A percentile compares a stretch with the other conserved stretches of the same genome.
These are phyloP conservation scores for Chytriomyces sp. DNA, from an alignment of 192 early-diverging fungal species.

Conservation along the genomic window DNA sequence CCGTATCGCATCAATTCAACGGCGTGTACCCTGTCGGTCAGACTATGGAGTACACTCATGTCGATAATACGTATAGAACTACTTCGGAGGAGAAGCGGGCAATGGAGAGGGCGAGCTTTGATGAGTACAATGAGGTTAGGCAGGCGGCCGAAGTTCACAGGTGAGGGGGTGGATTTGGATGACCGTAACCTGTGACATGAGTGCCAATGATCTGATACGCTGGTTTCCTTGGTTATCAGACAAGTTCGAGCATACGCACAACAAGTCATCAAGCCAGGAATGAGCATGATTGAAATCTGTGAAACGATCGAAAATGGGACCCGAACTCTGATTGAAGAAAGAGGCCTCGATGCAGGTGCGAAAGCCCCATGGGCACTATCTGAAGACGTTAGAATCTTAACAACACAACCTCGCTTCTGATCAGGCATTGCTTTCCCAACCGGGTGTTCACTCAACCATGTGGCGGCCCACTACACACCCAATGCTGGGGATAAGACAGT, in stretches of 20 bases:
- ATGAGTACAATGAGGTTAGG: constrained; percentile 82
- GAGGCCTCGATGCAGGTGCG: constrained; percentile 73
- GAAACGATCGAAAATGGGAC: constrained; percentile 96
- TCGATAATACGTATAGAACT: constrained; percentile 81
- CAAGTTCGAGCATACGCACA: constrained; percentile 83
- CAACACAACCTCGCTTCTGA: neutral
- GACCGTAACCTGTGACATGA: too few relatives aligned
- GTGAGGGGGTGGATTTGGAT: neutral
- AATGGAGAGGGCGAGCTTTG: constrained; percentile 72
- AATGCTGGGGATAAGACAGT: constrained; percentile 96
- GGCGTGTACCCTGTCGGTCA: constrained; percentile 85
- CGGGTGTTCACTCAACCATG: constrained; percentile 90
- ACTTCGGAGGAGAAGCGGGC: constrained; percentile 93
- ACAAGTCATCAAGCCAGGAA: constrained; percentile 86
- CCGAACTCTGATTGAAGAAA: constrained; percentile 83
- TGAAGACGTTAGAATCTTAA: neutral
- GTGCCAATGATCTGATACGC: too few relatives aligned
- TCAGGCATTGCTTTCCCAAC: constrained; percentile 92
- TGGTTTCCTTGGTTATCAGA: neutral
- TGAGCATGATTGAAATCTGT: constrained; percentile 90
- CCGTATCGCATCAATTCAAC: constrained; percentile 82
- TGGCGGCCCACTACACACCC: constrained; percentile 97
- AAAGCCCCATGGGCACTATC: neutral
- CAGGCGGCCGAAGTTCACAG: constrained; percentile 94
- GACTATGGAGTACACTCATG: constrained; percentile 79